Evolutionary conservation across 176 grass and related monocot species (phyloP), one percentile per base, ranked within the genome.

Genomic region (Aegilops sharonensis): DNA sequence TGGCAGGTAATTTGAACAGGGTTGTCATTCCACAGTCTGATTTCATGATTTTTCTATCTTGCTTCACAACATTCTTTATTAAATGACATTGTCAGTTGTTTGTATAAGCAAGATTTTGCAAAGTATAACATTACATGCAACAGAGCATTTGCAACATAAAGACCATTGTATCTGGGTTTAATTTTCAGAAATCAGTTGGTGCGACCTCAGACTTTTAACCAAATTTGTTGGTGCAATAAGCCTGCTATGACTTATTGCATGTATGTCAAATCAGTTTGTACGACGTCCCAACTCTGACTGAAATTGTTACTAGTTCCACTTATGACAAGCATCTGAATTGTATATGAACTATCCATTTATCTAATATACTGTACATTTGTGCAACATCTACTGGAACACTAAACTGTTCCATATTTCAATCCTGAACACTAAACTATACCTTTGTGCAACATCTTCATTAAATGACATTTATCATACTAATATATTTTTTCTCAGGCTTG

Each of bases 31-130:
- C 34, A 17, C 1, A 15, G 4, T 64, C 25, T 2, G 59, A 30
- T 37, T 88, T 85, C 34, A 75, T 68, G 13, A 68, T 85, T 61
- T 21, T 40, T 71, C n/a, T 30, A 64, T 81, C 34, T 68, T 29
- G 60, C 24, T 40, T 61, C 30, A 10, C 31, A 60, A 75, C 37
- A 68, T 86, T 68, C n/a, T 88, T 45, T 2, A 63, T 54, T 74
- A 8, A 63, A 66, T 72, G 31, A 23, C 72, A 65, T 64, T 77
- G 24, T 54, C 14, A 75, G 18, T 17, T 73, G 1, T 87, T 72
- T 83, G 52, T 76, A 15, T 64, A 23, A 70, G 70, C 35, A 82
- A 50, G 9, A 59, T 83, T 65, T 31, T 77, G 12, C 68, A 85
- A 68, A 32, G 29, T 23, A 35, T 64, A 69, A 2, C 40, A 72